Conservation (phyloP, 805 yeast species). For the Suhomyces pyralidae region DNA sequence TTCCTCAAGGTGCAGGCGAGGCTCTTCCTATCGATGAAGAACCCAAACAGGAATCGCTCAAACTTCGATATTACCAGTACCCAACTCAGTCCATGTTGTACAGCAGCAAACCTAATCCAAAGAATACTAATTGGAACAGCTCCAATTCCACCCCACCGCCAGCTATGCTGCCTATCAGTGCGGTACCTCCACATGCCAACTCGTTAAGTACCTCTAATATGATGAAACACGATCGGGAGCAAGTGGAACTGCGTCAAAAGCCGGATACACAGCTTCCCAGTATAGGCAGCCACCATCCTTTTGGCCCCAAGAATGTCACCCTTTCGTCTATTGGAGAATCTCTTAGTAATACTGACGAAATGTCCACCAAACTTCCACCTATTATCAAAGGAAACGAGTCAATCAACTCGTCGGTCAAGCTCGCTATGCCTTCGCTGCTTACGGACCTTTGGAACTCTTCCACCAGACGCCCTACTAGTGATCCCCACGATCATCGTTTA, state of each 20-base stretch:
- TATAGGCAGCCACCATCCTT: neutral
- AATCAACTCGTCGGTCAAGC: neutral
- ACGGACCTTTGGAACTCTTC: neutral
- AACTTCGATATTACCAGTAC: slow-evolving; percentile 21
- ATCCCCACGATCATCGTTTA: neutral
- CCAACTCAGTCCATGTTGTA: slow-evolving; percentile 17
- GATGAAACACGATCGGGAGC: slow-evolving; percentile 3
- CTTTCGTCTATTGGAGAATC: slow-evolving; percentile 2
- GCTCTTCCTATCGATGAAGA: neutral
- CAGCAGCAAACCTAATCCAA: neutral
- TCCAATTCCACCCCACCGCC: neutral
- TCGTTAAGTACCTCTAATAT: slow-evolving; percentile 7
- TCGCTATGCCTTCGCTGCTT: neutral
- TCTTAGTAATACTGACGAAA: neutral
- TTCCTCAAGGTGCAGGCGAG: slow-evolving; percentile 1
- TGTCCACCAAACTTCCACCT: neutral
- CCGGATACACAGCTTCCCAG: neutral
- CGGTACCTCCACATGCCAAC: neutral
- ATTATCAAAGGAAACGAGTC: neutral
- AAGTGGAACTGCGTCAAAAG: neutral
- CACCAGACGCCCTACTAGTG: neutral
- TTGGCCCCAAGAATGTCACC: neutral
- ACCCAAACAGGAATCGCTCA: slow-evolving; percentile 1
- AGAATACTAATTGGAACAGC: neutral
- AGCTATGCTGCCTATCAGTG: neutral